phyloP scores from a whole-genome alignment of 305 asterid species.

The Fraxinus paxiana region DNA sequence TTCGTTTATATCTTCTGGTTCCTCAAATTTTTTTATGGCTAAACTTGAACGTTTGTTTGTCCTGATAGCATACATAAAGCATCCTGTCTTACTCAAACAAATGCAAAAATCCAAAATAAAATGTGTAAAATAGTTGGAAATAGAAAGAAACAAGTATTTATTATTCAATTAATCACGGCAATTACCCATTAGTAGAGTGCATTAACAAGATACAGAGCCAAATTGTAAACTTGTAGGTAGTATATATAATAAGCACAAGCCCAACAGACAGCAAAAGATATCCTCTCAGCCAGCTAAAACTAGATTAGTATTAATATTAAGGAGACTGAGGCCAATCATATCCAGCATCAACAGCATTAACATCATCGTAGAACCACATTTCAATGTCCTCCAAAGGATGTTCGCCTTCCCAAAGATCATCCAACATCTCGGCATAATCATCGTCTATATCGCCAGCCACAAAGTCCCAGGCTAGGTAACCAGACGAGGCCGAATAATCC shows the following conservation, averaged over 20 bases:
- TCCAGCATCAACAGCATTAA: conserved; percentile 53
- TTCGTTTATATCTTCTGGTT: not conserved
- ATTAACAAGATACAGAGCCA: conserved; percentile 20
- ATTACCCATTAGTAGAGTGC: conserved; percentile 9
- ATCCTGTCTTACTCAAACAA: not conserved
- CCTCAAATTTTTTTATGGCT: not conserved
- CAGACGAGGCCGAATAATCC: conserved; percentile 61
- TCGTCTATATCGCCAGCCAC: conserved; percentile 50
- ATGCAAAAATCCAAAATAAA: not conserved
- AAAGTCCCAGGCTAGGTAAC: conserved; percentile 65
- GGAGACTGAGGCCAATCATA: conserved; percentile 83
- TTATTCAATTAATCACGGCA: conserved; percentile 20
- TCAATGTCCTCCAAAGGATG: conserved; percentile 38
- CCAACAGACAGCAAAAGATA: not conserved
- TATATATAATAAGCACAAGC: conserved; percentile 9
- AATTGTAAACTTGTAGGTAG: conserved; percentile 16
- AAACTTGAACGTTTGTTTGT: not conserved
- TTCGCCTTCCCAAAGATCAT: conserved; percentile 53
- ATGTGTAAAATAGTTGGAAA: not conserved
- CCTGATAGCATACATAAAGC: not conserved
- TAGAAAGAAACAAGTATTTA: not conserved
- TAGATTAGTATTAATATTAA: conserved; percentile 22
- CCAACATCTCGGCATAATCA: conserved; percentile 30
- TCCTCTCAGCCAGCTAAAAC: not conserved
- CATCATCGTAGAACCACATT: conserved; percentile 73